Base-by-base conservation (phyloP, 2,329 filamentous ascomycete species). In the Ophiostoma montium region DNA sequence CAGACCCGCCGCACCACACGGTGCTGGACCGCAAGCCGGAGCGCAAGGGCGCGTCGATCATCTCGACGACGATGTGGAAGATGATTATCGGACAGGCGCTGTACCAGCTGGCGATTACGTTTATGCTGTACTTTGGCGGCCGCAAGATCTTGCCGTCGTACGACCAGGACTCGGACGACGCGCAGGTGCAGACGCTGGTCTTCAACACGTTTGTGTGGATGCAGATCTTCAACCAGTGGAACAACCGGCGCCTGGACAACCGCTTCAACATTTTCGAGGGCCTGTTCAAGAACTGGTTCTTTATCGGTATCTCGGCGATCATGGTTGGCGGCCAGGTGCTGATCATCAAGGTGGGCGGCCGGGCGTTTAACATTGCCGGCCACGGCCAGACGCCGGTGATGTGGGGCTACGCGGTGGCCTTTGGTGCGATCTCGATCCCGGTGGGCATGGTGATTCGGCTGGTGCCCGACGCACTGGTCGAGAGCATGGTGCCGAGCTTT, bases 161-260 rank as follows among this genome's bases (percentile, higher is more conserved):
- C 3, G 65, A 71, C 46, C 60, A 68, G 32, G 62, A 74, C 33
- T 57, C 59, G 15, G 47, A 41, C 3, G 47, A 41, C 3, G 64
- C 61, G 1, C 72, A 84, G 58, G 72, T 94, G 52, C 71, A 80
- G 50, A 94, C 88, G 3, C 74, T 96, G 44, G 85, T 96, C 8
- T 96, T 96, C 75, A 96, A 96, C 70, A 92, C 87, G 0, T 96
- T 96, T 62, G 90, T 95, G 48, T 96, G 90, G 90, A 95, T 96
- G 89, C 90, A 96, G 59, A 94, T 96, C 58, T 96, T 96, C 71
- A 96, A 96, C 66, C 84, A 94, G 62, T 86, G 94, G 76, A 96
- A 96, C 70, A 95, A 94, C 67, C 86, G 90, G 52, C 86, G 90
- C 12, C 73, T 96, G 49, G 90, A 96, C 64, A 96, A 96, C 66